Percentiles rank a stretch among this genome's conserved stretches.
Evolutionary conservation across 1,284 basidiomycete genomes (phyloP).

Genomic region (Ceratobasidium sp.): DNA sequence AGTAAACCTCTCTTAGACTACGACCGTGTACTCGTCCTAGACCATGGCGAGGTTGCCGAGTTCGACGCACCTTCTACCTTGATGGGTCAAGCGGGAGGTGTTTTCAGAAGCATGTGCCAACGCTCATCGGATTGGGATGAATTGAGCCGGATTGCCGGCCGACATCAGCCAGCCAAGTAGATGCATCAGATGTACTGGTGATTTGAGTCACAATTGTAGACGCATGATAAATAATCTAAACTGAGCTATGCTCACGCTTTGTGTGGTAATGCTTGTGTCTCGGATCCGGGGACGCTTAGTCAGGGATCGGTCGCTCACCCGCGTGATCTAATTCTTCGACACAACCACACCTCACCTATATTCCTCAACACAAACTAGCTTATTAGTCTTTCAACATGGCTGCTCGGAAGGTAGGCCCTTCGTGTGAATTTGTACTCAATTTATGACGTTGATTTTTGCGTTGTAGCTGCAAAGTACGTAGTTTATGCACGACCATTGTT

Average conservation of each 20-base stretch:
- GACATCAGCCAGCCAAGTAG: not conserved
- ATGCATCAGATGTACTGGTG: not conserved
- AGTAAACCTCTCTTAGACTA: conserved; percentile 65
- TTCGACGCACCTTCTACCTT: conserved; percentile 77
- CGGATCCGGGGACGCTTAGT: conserved; percentile 36
- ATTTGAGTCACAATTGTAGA: not conserved
- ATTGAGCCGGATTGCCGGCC: conserved; percentile 42
- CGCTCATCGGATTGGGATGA: conserved; percentile 68
- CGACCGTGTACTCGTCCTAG: conserved; percentile 81
- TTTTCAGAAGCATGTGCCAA: conserved; percentile 77
- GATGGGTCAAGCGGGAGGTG: conserved; percentile 64
- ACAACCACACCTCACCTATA: conserved; percentile 22
- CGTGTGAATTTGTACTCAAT: not conserved
- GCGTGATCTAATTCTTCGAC: conserved; percentile 36
- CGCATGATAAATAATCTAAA: not conserved
- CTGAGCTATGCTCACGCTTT: not conserved
- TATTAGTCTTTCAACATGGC: conserved; percentile 33
- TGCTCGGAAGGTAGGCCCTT: conserved; percentile 40
- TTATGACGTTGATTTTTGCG: conserved; percentile 9
- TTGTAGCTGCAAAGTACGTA: conserved; percentile 74
- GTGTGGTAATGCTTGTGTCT: conserved; percentile 22
- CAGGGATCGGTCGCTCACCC: conserved; percentile 18
- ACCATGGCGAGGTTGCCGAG: conserved; percentile 70
- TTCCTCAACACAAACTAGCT: conserved; percentile 10
- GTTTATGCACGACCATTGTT: not conserved